phyloP scores from a whole-genome alignment of 768 basidiomycete species.

The Phylloporus arenicola region DNA sequence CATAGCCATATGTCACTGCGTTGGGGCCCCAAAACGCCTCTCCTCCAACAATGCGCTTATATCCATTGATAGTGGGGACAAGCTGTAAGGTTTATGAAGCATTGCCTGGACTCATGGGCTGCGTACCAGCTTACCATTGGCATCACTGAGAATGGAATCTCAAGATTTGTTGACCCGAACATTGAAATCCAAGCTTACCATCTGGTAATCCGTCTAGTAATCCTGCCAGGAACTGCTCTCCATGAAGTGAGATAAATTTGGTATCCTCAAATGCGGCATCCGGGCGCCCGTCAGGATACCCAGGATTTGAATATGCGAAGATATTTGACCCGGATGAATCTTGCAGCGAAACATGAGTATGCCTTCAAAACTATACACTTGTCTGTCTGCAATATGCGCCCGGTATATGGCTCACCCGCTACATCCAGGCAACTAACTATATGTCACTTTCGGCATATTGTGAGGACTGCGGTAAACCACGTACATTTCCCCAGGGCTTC shows the following conservation, averaged over 20 bases:
- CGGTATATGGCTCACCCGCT: slow-evolving; percentile 59
- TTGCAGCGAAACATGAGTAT: slow-evolving; percentile 87
- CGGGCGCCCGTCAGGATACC: slow-evolving; percentile 56
- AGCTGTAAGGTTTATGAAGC: slow-evolving; percentile 38
- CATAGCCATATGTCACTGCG: slow-evolving; percentile 90
- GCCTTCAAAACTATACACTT: slow-evolving; percentile 39
- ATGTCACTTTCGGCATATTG: slow-evolving; percentile 4
- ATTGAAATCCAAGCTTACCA: slow-evolving; percentile 41
- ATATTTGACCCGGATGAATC: slow-evolving; percentile 64
- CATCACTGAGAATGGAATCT: slow-evolving; percentile 50
- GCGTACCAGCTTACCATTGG: slow-evolving; percentile 57
- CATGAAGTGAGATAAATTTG: slow-evolving; percentile 74
- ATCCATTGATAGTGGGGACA: slow-evolving; percentile 91
- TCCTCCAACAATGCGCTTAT: slow-evolving; percentile 92
- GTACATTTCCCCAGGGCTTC: slow-evolving; percentile 89
- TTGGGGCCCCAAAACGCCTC: slow-evolving; percentile 95
- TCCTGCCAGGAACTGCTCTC: slow-evolving; percentile 93
- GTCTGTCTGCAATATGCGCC: slow-evolving; percentile 9
- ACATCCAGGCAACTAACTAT: slow-evolving; percentile 79
- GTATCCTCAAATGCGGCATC: slow-evolving; percentile 78
- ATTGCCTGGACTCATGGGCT: neutral
- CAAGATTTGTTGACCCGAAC: neutral
- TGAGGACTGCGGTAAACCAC: slow-evolving; percentile 21
- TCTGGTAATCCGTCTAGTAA: slow-evolving; percentile 85
- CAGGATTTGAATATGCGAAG: slow-evolving; percentile 66